Evolutionary conservation across 2,329 filamentous ascomycete genomes (phyloP).

Genomic region (Aspergillus sp.): DNA sequence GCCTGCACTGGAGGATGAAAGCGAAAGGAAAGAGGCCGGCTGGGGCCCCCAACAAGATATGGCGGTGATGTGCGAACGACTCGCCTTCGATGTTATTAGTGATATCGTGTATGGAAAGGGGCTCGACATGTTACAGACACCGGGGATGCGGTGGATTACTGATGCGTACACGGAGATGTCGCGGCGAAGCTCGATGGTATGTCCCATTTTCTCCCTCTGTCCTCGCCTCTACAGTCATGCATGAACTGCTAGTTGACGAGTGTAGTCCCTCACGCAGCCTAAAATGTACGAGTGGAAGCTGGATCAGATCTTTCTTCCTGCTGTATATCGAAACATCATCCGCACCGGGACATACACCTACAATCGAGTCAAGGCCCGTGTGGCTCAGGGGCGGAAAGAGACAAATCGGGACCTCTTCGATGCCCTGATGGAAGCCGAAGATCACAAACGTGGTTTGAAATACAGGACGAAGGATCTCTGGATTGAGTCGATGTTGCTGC

Average conservation of each 20-base stretch:
- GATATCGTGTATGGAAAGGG: conserved; percentile 1
- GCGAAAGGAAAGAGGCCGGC: neutral
- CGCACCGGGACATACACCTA: neutral
- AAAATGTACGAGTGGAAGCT: neutral
- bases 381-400: neutral
- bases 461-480: conserved; percentile 2
- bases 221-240: too few species aligned
- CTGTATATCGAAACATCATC: neutral
- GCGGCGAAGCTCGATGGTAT: neutral
- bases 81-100: conserved; percentile 3
- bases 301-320: neutral
- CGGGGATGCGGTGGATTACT: neutral
- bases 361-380: neutral
- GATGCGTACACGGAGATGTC: neutral
- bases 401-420: too few species aligned
- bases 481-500: neutral
- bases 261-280: neutral
- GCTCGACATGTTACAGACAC: neutral
- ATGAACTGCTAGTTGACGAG: too few species aligned
- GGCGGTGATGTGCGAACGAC: neutral
- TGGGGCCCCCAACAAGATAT: neutral
- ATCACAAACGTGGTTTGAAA: neutral
- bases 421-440: neutral
- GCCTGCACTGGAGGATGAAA: too few species aligned
- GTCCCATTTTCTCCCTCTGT: too few species aligned